These are phyloP conservation scores for Creolimax fragrantissima DNA, from an alignment of 78 protist genomes.

Conservation along the genomic window DNA sequence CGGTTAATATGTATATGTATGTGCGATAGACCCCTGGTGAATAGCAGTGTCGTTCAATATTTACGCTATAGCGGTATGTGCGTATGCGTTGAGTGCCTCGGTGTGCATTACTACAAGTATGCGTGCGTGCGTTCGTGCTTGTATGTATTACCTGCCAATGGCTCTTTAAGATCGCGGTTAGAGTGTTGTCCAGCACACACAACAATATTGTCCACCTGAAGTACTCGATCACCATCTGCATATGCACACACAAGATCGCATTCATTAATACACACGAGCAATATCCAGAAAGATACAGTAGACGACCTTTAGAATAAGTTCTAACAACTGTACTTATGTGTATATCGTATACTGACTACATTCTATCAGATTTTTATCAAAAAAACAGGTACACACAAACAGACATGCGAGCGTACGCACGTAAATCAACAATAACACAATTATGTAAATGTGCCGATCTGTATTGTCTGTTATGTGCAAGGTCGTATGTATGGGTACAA, in stretches of 20 bases:
- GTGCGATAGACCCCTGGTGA: too few relatives aligned
- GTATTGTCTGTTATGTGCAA: neutral
- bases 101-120: neutral
- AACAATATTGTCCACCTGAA: neutral
- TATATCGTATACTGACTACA: neutral
- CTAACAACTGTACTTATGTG: too few relatives aligned
- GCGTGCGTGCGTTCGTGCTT: neutral
- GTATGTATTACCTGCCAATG: neutral
- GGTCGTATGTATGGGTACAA: neutral
- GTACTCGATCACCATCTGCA: neutral
- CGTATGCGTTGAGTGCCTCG: neutral
- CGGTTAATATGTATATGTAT: too few relatives aligned
- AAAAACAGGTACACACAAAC: neutral
- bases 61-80: neutral
- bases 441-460: neutral
- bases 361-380: neutral
- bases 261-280: neutral
- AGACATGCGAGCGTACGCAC: neutral
- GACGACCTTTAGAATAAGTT: too few relatives aligned
- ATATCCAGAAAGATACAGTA: too few relatives aligned
- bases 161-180: neutral
- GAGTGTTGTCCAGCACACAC: neutral
- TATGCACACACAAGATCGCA: neutral
- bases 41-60: too few relatives aligned
- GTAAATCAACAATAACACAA: neutral